A percentile compares a stretch with the other conserved stretches of the same genome.
phyloP scores from a whole-genome alignment of 257 asterid genomes.

The Buddleja alternifolia region DNA sequence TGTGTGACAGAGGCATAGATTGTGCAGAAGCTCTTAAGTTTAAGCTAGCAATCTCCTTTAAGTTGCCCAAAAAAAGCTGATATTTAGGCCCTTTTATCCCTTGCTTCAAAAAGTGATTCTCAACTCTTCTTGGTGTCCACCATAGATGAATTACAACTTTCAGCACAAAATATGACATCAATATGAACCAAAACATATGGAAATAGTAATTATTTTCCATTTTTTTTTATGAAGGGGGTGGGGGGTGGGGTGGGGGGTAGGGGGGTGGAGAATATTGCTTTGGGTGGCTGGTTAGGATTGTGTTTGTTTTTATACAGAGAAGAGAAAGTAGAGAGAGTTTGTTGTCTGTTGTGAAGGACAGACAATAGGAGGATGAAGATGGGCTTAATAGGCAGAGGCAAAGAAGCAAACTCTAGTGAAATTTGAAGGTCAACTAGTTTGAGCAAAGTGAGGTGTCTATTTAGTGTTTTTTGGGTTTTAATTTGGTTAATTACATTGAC shows the following conservation, averaged over 20 bases:
- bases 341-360: slow-evolving; percentile 58
- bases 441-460: slow-evolving; percentile 37
- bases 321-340: slow-evolving; percentile 41
- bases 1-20: slow-evolving; percentile 72
- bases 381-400: slow-evolving; percentile 48
- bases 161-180: slow-evolving; percentile 47
- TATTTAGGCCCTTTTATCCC: slow-evolving; percentile 85
- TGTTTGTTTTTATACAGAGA: slow-evolving; percentile 62
- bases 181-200: slow-evolving; percentile 41
- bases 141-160: slow-evolving; percentile 54
- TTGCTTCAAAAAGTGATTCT: slow-evolving; percentile 62
- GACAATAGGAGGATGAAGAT: slow-evolving; percentile 47
- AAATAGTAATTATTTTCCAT: slow-evolving; percentile 42
- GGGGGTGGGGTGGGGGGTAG: slow-evolving; percentile 13
- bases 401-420: slow-evolving; percentile 34
- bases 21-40: slow-evolving; percentile 60
- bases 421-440: slow-evolving; percentile 53
- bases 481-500: too few species aligned
- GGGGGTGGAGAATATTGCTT: slow-evolving; percentile 29
- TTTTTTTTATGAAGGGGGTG: slow-evolving; percentile 6
- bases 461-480: not conserved
- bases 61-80: slow-evolving; percentile 68
- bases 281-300: slow-evolving; percentile 42
- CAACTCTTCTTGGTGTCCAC: slow-evolving; percentile 77
- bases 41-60: slow-evolving; percentile 74